phyloP scores from a whole-genome alignment of 202 grass and related monocot species.

The Zizania palustris region DNA sequence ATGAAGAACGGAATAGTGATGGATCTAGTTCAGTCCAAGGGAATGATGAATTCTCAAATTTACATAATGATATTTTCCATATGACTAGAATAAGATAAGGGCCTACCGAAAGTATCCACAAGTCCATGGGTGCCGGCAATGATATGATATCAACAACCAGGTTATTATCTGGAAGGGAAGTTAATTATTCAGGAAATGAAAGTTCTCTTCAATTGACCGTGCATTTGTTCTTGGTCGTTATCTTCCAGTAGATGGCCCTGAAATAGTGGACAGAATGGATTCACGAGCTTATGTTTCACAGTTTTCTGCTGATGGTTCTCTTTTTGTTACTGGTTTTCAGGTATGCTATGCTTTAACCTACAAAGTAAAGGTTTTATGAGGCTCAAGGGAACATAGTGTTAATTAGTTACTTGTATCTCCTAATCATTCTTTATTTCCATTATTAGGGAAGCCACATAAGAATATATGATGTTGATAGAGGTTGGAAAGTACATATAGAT shows the following conservation, averaged over 20 bases:
- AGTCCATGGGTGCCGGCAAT: constrained; percentile 45
- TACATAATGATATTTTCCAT: constrained; percentile 86
- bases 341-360: constrained; percentile 48
- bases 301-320: constrained; percentile 78
- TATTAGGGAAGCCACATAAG: constrained; percentile 72
- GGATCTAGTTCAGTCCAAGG: constrained; percentile 49
- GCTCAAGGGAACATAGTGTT: not conserved
- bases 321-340: constrained; percentile 84
- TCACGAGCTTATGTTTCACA: constrained; percentile 82
- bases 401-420: not conserved
- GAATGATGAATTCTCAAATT: constrained; percentile 52
- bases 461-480: constrained; percentile 83
- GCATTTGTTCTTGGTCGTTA: constrained; percentile 64
- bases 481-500: constrained; percentile 53
- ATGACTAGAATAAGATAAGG: constrained; percentile 64
- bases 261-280: constrained; percentile 55
- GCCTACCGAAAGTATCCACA: constrained; percentile 54
- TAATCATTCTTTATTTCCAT: constrained; percentile 33
- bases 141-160: constrained; percentile 48
- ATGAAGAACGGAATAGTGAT: constrained; percentile 29
- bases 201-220: constrained; percentile 64
- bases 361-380: constrained; percentile 19
- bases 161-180: too few species aligned
- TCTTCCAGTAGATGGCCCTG: constrained; percentile 65
- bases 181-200: constrained; percentile 53